Conservation (phyloP, 225 moss, liverwort and hornwort genomes). For the Marchantia polymorpha region DNA sequence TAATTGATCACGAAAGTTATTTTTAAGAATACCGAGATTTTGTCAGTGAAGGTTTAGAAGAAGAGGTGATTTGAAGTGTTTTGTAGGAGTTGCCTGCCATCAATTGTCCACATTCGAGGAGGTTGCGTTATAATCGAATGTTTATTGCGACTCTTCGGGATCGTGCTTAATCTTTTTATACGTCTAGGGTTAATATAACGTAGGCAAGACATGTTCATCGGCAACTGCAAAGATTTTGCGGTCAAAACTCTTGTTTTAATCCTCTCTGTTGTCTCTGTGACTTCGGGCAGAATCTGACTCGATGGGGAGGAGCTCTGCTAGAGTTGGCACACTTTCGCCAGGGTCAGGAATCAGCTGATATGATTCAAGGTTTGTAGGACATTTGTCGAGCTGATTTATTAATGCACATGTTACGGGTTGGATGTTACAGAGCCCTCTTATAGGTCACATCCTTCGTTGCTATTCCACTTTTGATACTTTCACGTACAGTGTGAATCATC, state of each 20-base stretch:
- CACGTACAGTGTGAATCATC: not conserved
- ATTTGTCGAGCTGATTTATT: not conserved
- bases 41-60: too few relatives aligned
- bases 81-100: too few relatives aligned
- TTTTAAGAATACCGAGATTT: too few relatives aligned
- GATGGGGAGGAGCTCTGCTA: slow-evolving; percentile 96
- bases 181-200: not conserved
- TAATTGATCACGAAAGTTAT: too few relatives aligned
- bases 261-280: not conserved
- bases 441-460: not conserved
- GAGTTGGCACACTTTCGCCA: slow-evolving; percentile 96
- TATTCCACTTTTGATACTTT: not conserved
- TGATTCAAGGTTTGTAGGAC: slow-evolving; percentile 69
- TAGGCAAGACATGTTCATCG: not conserved
- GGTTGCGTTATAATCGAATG: too few relatives aligned
- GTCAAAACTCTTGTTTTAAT: not conserved
- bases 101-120: too few relatives aligned
- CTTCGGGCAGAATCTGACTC: slow-evolving; percentile 78
- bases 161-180: not conserved
- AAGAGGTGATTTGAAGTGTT: too few relatives aligned
- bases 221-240: not conserved
- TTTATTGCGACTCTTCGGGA: not conserved
- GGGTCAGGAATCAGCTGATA: slow-evolving; percentile 94
- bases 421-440: not conserved
- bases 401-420: not conserved